These are phyloP conservation scores for Ceratobasidium sp. DNA, from an alignment of 1,284 basidiomycete genomes.

Conservation along the genomic window DNA sequence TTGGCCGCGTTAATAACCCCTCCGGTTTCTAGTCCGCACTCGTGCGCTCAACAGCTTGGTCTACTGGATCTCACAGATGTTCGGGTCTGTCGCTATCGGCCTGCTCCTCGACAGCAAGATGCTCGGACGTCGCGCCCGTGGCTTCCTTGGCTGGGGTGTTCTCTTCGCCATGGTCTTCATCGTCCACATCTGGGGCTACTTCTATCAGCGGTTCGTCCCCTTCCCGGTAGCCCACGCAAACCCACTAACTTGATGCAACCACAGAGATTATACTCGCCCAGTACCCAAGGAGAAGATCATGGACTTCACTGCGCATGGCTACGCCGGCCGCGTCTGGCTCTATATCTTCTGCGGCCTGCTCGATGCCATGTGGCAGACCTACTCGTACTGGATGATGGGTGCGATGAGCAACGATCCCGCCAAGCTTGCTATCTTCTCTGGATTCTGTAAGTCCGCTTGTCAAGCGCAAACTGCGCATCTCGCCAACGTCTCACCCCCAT, in stretches of 20 bases:
- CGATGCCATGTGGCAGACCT: constrained; percentile 71
- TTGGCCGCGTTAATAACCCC: background rate
- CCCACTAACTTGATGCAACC: constrained; percentile 14
- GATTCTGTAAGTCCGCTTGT: constrained; percentile 58
- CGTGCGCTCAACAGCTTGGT: constrained; percentile 73
- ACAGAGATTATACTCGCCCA: constrained; percentile 68
- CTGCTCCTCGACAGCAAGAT: constrained; percentile 67
- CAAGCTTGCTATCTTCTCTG: constrained; percentile 67
- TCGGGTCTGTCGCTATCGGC: constrained; percentile 72
- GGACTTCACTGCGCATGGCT: constrained; percentile 65
- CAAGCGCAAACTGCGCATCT: background rate
- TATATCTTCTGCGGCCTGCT: constrained; percentile 70
- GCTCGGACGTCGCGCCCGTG: constrained; percentile 68
- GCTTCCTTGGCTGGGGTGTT: constrained; percentile 70
- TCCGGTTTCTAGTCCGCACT: constrained; percentile 60
- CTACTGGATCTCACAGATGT: constrained; percentile 74
- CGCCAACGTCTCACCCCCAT: background rate
- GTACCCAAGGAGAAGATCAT: constrained; percentile 58
- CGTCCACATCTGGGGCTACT: constrained; percentile 74
- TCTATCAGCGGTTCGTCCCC: constrained; percentile 69
- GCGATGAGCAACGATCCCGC: constrained; percentile 69
- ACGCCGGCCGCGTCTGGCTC: constrained; percentile 64
- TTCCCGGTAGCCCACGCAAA: background rate
- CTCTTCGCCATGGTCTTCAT: constrained; percentile 70
- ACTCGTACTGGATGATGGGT: constrained; percentile 67